Conservation (phyloP, 352 stramenopile genomes). For the Pythium rhizo-oryzae region DNA sequence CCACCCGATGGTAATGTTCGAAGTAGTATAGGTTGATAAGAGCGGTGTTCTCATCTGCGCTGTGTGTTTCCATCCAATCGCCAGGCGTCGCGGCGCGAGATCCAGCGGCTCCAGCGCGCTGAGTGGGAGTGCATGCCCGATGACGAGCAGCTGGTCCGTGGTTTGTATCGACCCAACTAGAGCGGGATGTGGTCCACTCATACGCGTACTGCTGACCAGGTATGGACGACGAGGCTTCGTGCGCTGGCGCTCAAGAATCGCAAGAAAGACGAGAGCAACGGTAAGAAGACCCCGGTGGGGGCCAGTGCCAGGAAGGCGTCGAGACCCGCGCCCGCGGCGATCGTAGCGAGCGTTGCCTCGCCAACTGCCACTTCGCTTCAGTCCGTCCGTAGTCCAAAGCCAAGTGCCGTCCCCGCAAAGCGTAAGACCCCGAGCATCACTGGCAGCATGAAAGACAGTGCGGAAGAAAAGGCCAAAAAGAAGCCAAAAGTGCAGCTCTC, state of each 20-base stretch:
- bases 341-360: background rate
- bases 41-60: too few relatives aligned
- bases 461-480: conserved; percentile 22
- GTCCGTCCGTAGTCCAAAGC: background rate
- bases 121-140: conserved; percentile 36
- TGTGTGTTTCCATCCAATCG: background rate
- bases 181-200: background rate
- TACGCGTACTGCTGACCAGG: background rate
- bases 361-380: background rate
- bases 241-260: conserved; percentile 8
- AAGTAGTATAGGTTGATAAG: too few relatives aligned
- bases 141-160: conserved; percentile 39
- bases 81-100: conserved; percentile 36
- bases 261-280: conserved; percentile 4
- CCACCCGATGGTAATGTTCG: conserved; percentile 40
- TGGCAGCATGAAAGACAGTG: background rate
- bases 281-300: conserved; percentile 3
- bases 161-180: too few relatives aligned
- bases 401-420: conserved; percentile 9
- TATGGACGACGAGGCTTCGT: conserved; percentile 11
- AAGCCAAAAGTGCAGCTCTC: conserved; percentile 14
- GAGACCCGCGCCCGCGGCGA: background rate
- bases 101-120: conserved; percentile 22
- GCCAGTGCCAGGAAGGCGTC: background rate
- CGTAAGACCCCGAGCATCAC: conserved; percentile 7